A percentile compares a stretch with the other conserved stretches of the same genome.
These are phyloP conservation scores for Stygiomarasmius scandens DNA, from an alignment of 1,284 basidiomycete genomes.

Conservation along the genomic window DNA sequence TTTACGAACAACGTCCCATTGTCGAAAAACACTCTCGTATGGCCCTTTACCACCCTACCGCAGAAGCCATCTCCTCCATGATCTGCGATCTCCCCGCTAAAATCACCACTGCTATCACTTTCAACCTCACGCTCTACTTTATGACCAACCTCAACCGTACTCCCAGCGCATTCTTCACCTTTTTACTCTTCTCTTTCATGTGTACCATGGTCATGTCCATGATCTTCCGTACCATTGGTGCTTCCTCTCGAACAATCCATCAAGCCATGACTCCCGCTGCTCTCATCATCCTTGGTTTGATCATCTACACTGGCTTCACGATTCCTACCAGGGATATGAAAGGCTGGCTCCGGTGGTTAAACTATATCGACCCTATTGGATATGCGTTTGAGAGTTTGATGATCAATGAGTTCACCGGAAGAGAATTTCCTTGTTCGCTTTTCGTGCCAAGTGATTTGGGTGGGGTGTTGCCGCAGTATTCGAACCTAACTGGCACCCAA, in stretches of 20 bases:
- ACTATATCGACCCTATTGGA: conserved; percentile 45
- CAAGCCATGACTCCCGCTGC: conserved; percentile 45
- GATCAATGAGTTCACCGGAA: conserved; percentile 47
- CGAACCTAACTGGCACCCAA: conserved; percentile 25
- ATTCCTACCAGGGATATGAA: conserved; percentile 20
- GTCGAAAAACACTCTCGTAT: conserved; percentile 30
- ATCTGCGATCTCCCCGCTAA: conserved; percentile 26
- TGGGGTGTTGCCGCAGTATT: conserved; percentile 26
- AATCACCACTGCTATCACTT: conserved; percentile 19
- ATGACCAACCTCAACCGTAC: conserved; percentile 21
- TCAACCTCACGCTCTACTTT: conserved; percentile 14
- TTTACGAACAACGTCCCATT: conserved; percentile 48
- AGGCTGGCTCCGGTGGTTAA: conserved; percentile 39
- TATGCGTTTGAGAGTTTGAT: conserved; percentile 42
- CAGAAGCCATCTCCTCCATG: conserved; percentile 27
- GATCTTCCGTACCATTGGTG: conserved; percentile 48
- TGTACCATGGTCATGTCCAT: conserved; percentile 44
- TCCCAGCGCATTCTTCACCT: conserved; percentile 23
- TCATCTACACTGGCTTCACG: conserved; percentile 38
- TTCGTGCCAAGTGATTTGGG: conserved; percentile 34
- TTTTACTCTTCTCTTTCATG: conserved; percentile 37
- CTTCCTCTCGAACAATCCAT: conserved; percentile 38
- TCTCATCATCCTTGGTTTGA: conserved; percentile 41
- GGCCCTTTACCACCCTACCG: conserved; percentile 20
- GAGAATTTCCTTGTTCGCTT: conserved; percentile 31